Base-by-base conservation (phyloP, 371 early-diverging fungal species). In the Zopfochytrium polystomum region DNA sequence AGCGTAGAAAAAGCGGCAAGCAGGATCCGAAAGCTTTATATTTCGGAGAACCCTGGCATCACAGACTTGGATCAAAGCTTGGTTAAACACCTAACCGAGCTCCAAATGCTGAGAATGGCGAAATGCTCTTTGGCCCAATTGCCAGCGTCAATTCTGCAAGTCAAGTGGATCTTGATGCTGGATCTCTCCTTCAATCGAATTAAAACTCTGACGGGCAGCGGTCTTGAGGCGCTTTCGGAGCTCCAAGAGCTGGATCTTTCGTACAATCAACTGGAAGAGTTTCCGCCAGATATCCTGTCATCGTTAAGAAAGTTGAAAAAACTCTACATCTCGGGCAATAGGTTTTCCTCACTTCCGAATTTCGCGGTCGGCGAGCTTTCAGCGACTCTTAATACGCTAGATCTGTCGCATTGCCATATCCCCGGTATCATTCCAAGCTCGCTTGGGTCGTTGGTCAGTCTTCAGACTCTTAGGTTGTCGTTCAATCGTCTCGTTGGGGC, bases 401-500 rank as follows among this genome's bases (percentile, higher is more conserved):
- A 95, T 68, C 67, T 93, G 49, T 88, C 88, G 35, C 90, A 90
- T 60, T 93, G 93, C 73, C 83, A 87, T 32, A 89, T 96, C 26
- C 62, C 82, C 3, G 73, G 56, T 1, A 29, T 59, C 4, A 75
- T 94, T 22, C 90, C 93, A 1, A 82, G 86, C 11, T 81, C 80
- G 29, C 89, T 93, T 30, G 80, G 88, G 18, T 76, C 87, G 1
- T 73, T 94, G 80, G 49, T 75, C 91, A 1, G 85, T 85, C 57
- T 90, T 88, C 18, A 93, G 92, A 65, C 72, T 80, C 51, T 67
- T 91, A 32, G 71, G n/a, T n/a, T n/a, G n/a, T n/a, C n/a, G n/a
- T n/a, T n/a, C n/a, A n/a, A n/a, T n/a, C n/a, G n/a, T n/a, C n/a
- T n/a, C n/a, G n/a, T n/a, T n/a, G n/a, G n/a, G n/a, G n/a, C n/a